Percentiles rank a stretch among this genome's conserved stretches.
Evolutionary conservation across 176 grass and related monocot species (phyloP).

Genomic region (Avena atlantica): DNA sequence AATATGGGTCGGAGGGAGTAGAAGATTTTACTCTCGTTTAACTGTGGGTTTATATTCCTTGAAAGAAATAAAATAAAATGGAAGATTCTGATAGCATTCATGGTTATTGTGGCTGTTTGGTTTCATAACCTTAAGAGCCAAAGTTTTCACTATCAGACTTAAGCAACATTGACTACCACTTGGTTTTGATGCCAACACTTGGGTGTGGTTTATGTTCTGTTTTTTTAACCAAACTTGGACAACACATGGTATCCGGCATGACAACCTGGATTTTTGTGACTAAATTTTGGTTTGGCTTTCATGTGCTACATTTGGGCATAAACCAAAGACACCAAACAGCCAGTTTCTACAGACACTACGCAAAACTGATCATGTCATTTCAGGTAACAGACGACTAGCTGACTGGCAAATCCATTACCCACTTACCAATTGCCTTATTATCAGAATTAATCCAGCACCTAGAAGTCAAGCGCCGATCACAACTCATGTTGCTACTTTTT

Average conservation of each 20-base stretch:
- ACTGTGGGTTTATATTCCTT: slow-evolving; percentile 9
- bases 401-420: not conserved
- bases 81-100: not conserved
- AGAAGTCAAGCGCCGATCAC: slow-evolving; percentile 4
- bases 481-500: not conserved
- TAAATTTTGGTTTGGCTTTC: not conserved
- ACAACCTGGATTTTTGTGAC: not conserved
- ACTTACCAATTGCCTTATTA: slow-evolving; percentile 1
- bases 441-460: slow-evolving; percentile 5
- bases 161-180: not conserved
- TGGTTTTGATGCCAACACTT: slow-evolving; percentile 7
- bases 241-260: not conserved
- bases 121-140: not conserved
- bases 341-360: not conserved
- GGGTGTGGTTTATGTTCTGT: not conserved
- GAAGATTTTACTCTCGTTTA: slow-evolving; percentile 10
- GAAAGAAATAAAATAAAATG: not conserved
- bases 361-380: not conserved
- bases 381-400: slow-evolving; percentile 6
- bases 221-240: slow-evolving; percentile 15
- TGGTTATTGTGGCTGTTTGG: not conserved
- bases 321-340: slow-evolving; percentile 8
- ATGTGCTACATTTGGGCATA: slow-evolving; percentile 14
- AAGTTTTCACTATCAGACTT: not conserved
- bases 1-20: not conserved